Percentiles rank a stretch among this genome's conserved stretches.
Evolutionary conservation across 345 rosid genomes (phyloP).

Genomic region (Noccaea caerulescens): DNA sequence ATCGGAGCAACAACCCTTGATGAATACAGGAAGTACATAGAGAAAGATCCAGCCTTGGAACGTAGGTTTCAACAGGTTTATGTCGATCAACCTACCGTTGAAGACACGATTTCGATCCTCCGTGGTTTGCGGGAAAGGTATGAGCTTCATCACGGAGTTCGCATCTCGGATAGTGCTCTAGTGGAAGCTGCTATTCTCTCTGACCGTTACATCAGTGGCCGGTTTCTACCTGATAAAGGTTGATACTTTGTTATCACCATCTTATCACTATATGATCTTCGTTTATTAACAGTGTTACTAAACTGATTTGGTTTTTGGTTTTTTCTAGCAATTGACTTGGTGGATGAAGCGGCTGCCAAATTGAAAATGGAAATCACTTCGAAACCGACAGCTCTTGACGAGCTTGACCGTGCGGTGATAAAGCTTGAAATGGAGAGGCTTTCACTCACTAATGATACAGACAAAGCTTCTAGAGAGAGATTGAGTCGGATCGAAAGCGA

Average conservation of each 20-base stretch:
- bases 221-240: conserved; percentile 99
- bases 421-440: conserved; percentile 99
- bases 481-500: conserved; percentile 83
- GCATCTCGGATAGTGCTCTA: conserved; percentile 95
- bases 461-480: conserved; percentile 92
- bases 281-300: neutral
- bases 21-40: conserved; percentile 94
- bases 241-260: conserved; percentile 15
- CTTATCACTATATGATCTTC: conserved; percentile 4
- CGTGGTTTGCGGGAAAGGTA: conserved; percentile 98
- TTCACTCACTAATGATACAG: conserved; percentile 89
- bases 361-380: conserved; percentile 99
- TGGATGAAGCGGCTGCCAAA: conserved; percentile 99
- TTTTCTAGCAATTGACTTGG: conserved; percentile 89
- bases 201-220: conserved; percentile 97
- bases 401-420: conserved; percentile 87
- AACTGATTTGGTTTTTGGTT: conserved; percentile 39
- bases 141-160: conserved; percentile 98
- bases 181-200: conserved; percentile 97
- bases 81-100: conserved; percentile 96
- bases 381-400: conserved; percentile 97
- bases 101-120: conserved; percentile 87
- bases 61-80: conserved; percentile 99
- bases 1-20: conserved; percentile 98
- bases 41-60: conserved; percentile 98